Percentiles rank a stretch among this genome's conserved stretches.
These are phyloP conservation scores for Batrachochytrium dendrobatidis DNA, from an alignment of 371 early-diverging fungal genomes.

Conservation along the genomic window DNA sequence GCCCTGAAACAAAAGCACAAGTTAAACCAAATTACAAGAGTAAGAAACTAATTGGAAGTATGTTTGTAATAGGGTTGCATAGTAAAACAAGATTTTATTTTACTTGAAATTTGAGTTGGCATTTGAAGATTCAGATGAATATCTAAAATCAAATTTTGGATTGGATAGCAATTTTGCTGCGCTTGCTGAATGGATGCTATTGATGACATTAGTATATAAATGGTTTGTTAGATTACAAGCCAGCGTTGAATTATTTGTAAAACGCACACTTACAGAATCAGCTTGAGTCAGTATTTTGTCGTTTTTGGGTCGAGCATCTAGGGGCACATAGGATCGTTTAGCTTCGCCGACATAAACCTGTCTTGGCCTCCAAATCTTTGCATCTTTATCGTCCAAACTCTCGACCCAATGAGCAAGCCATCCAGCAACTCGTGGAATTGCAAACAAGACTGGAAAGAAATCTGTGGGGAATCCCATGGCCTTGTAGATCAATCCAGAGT, in stretches of 20 bases:
- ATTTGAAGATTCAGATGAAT: no score
- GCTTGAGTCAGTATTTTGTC: neutral
- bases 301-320: slow-evolving; percentile 11
- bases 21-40: no score
- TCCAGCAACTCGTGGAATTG: slow-evolving; percentile 35
- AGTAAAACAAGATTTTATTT: no score
- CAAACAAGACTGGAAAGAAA: slow-evolving; percentile 51
- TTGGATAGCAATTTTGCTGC: slow-evolving; percentile 8
- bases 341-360: slow-evolving; percentile 46
- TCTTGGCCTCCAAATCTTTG: slow-evolving; percentile 50
- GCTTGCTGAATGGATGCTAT: slow-evolving; percentile 16
- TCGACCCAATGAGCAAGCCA: slow-evolving; percentile 42
- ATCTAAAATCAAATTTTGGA: no score
- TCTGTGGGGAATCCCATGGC: slow-evolving; percentile 56
- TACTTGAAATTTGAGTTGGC: no score
- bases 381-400: slow-evolving; percentile 31
- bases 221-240: no score
- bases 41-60: no score
- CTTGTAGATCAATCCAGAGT: slow-evolving; percentile 15
- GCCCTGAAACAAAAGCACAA: no score
- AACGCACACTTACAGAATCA: slow-evolving; percentile 9
- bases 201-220: neutral
- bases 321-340: slow-evolving; percentile 37
- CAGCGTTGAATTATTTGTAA: neutral
- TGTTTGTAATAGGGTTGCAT: no score